Conservation (phyloP, 768 basidiomycete species). For the Panus rudis region DNA sequence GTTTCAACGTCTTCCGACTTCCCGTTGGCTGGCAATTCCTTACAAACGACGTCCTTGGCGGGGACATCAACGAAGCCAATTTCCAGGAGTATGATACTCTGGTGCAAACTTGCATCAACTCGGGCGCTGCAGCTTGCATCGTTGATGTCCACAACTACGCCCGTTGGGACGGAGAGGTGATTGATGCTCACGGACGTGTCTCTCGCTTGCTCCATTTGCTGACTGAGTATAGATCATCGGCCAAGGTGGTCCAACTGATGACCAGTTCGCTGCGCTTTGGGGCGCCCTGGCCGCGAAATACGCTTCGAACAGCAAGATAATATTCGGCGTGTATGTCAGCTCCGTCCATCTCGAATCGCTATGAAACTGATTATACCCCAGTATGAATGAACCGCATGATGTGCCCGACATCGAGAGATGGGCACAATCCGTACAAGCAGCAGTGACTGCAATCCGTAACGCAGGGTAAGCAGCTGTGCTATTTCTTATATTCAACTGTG, state of each 20-base stretch:
- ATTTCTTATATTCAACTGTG: no score
- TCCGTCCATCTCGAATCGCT: background rate
- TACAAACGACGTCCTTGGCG: conserved; percentile 30
- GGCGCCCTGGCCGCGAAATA: conserved; percentile 43
- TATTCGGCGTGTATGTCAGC: conserved; percentile 47
- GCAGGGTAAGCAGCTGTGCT: no score
- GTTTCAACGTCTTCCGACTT: conserved; percentile 51
- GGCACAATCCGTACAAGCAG: conserved; percentile 50
- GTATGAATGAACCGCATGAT: conserved; percentile 64
- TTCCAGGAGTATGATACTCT: conserved; percentile 45
- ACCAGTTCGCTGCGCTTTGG: conserved; percentile 49
- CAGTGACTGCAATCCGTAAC: conserved; percentile 53
- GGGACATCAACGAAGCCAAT: conserved; percentile 34
- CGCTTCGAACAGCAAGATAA: conserved; percentile 30
- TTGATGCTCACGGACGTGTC: conserved; percentile 3
- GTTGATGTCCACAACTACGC: conserved; percentile 61
- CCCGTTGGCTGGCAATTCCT: conserved; percentile 57
- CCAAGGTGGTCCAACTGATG: conserved; percentile 54
- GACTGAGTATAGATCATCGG: conserved; percentile 40
- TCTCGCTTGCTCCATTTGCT: background rate
- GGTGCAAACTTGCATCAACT: conserved; percentile 40
- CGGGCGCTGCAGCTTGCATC: conserved; percentile 42
- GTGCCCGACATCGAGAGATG: conserved; percentile 40
- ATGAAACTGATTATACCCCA: conserved; percentile 11
- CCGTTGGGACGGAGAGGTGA: conserved; percentile 40